Evolutionary conservation across 75 land plant genomes (phyloP), one percentile per base, ranked within the genome.

Genomic region (Pinus albicaulis): DNA sequence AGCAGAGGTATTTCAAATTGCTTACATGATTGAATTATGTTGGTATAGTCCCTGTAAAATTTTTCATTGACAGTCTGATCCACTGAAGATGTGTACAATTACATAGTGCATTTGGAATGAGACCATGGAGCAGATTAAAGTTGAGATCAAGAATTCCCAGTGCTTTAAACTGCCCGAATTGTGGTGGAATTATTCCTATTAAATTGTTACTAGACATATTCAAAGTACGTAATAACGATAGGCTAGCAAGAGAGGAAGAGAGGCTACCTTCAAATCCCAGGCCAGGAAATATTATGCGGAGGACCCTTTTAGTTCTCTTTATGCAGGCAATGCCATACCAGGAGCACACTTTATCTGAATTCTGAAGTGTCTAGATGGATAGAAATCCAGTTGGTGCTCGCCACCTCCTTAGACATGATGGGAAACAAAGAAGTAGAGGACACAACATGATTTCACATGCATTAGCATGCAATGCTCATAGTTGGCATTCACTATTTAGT

Each of bases 161-260:
- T 2, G 74, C 74, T 36, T 71, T 66, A 34, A 90, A 56, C 52
- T 78, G 64, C 20, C 90, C 87, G 1, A 92, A 59, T 56, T 83
- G 56, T 0, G 74, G 59, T 5, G 95, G 92, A 17, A 92, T 76
- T 14, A 41, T 36, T 26, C 92, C 95, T 3, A 76, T 73, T 3
- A 92, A 74, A 34, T 22, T 52, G 68, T 92, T 92, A 15, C n/a
- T 17, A 1, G 92, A 82, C 10, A 92, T 76, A 80, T 90, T 87
- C 17, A 93, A 3, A 77, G 72, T 78, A 48, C 81, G 78, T 2
- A 93, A 53, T 15, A 70, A 75, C n/a, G 74, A 74, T 53, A 88
- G 19, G 31, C 62, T 63, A 0, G 84, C 87, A 13, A 90, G 74
- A 82, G 86, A 86, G 2, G 77, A 52, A 57, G 91, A 89, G 57